Percentiles rank a stretch among this genome's conserved stretches.
These are phyloP conservation scores for Simplicillium sp. DNA, from an alignment of 2,329 filamentous ascomycete genomes.

Conservation along the genomic window DNA sequence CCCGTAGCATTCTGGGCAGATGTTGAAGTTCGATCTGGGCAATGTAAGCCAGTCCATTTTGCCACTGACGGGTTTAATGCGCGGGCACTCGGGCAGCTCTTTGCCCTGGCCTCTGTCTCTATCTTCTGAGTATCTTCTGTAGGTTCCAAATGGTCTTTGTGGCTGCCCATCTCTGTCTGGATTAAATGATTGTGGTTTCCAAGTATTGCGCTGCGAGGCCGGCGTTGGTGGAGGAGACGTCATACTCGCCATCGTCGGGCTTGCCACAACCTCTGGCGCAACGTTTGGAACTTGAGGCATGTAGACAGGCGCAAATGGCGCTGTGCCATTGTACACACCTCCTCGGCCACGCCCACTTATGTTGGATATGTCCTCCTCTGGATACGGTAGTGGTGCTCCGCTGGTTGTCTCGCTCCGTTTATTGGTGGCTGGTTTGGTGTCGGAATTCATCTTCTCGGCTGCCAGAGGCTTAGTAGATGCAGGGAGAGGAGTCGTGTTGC, in stretches of 20 bases:
- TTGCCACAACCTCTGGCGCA: neutral
- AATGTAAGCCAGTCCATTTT: constrained; percentile 76
- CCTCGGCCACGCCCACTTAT: too few species aligned
- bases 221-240: neutral
- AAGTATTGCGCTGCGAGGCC: constrained; percentile 20
- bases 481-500: neutral
- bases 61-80: constrained; percentile 50
- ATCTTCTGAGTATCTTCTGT: constrained; percentile 43
- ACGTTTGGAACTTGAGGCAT: constrained; percentile 13
- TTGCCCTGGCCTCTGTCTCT: constrained; percentile 18
- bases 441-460: neutral
- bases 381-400: constrained; percentile 23
- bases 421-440: constrained; percentile 12
- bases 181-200: constrained; percentile 37
- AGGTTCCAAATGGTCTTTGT: constrained; percentile 34
- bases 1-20: constrained; percentile 74
- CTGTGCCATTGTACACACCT: constrained; percentile 1
- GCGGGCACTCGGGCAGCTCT: constrained; percentile 59
- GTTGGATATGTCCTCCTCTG: constrained; percentile 22
- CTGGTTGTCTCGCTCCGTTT: constrained; percentile 11
- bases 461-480: too few species aligned
- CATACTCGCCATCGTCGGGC: neutral
- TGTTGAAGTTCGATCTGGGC: constrained; percentile 60
- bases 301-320: constrained; percentile 7
- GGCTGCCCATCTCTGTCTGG: constrained; percentile 23